phyloP scores from a whole-genome alignment of 2,329 filamentous ascomycete genomes.

The Trichoderma afroharzianum region DNA sequence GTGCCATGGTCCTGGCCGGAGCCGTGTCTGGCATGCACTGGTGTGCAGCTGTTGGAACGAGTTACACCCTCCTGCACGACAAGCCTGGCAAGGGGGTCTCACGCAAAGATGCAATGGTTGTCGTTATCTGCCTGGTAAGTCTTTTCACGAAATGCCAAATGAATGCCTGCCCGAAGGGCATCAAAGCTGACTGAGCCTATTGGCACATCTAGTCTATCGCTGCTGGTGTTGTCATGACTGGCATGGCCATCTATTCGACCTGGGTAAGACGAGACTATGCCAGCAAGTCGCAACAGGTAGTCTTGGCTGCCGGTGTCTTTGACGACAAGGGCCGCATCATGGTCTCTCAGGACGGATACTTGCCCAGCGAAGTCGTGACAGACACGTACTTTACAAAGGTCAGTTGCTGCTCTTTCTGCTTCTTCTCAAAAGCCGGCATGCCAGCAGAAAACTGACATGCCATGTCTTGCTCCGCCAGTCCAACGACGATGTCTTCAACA shows the following conservation, averaged over 20 bases:
- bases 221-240: not conserved
- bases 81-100: not conserved
- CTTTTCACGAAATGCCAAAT: not conserved
- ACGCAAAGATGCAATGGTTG: not conserved
- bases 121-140: not conserved
- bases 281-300: not conserved
- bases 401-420: not conserved
- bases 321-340: not conserved
- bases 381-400: not conserved
- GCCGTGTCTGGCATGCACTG: constrained; percentile 54
- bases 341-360: not conserved
- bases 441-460: not conserved
- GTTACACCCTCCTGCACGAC: not conserved
- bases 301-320: not conserved
- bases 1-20: constrained; percentile 64
- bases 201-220: not conserved
- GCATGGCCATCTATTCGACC: not conserved
- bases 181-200: not conserved
- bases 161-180: not conserved
- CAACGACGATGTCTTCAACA: not conserved
- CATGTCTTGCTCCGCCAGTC: not conserved
- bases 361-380: not conserved
- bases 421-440: not conserved
- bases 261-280: not conserved
- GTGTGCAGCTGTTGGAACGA: not conserved